Percentiles rank a stretch among this genome's conserved stretches.
Evolutionary conservation across 352 stramenopile species (phyloP).

Genomic region (Thraustochytrium sp.): DNA sequence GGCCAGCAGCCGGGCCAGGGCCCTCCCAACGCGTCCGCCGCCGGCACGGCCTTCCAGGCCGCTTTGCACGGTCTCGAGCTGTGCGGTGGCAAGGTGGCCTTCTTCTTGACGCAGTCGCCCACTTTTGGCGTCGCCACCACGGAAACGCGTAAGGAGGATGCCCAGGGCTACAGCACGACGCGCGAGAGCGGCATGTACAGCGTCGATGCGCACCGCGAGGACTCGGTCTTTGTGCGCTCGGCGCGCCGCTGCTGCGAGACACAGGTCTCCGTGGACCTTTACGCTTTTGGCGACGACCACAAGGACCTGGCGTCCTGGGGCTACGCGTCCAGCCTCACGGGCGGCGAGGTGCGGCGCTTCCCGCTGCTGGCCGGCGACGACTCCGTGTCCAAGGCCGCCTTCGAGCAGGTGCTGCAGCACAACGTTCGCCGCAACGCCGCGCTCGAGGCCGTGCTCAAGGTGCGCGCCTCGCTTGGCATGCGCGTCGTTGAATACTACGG

Average conservation of each 20-base stretch:
- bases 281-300: constrained; percentile 72
- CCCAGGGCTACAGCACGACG: neutral
- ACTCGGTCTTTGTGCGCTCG: constrained; percentile 65
- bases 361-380: constrained; percentile 59
- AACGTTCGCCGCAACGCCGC: neutral
- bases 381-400: neutral
- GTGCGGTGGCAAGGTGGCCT: neutral
- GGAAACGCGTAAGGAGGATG: neutral
- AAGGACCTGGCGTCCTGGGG: constrained; percentile 53
- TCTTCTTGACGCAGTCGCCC: constrained; percentile 24
- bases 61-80: neutral
- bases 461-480: constrained; percentile 70
- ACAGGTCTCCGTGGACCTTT: constrained; percentile 74
- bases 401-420: neutral
- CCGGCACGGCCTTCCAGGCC: constrained; percentile 16
- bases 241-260: constrained; percentile 64
- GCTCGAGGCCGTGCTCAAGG: constrained; percentile 72
- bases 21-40: constrained; percentile 16
- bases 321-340: constrained; percentile 51
- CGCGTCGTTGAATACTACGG: constrained; percentile 74
- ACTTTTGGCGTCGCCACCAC: neutral
- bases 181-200: constrained; percentile 27
- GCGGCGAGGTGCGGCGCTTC: constrained; percentile 72
- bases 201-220: constrained; percentile 47
- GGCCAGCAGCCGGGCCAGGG: neutral